phyloP scores from a whole-genome alignment of 108 stramenopile species.

The Fragilaria crotonensis region DNA sequence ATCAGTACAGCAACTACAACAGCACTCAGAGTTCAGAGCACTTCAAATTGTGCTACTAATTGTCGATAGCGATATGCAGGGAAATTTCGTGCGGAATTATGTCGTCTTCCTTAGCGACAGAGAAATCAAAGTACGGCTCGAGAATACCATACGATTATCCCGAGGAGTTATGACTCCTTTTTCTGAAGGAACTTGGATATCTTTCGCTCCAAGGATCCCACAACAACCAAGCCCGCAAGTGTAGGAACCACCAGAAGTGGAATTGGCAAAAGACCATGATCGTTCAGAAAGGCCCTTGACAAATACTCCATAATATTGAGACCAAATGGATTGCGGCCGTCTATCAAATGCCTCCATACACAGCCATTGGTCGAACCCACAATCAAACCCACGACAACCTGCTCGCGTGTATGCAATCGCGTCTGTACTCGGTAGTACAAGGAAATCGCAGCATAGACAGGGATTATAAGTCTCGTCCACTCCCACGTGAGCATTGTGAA shows the following conservation, averaged over 20 bases:
- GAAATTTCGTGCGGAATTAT: too few relatives aligned
- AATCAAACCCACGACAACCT: slow-evolving; percentile 54
- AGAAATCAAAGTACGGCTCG: too few relatives aligned
- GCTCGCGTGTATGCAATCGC: slow-evolving; percentile 58
- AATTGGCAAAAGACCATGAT: slow-evolving; percentile 45
- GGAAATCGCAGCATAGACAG: slow-evolving; percentile 39
- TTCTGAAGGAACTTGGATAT: background rate
- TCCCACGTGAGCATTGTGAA: slow-evolving; percentile 23
- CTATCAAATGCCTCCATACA: slow-evolving; percentile 45
- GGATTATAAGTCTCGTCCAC: slow-evolving; percentile 17
- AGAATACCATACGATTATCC: too few relatives aligned
- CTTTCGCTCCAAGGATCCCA: slow-evolving; percentile 68
- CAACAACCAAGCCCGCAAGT: slow-evolving; percentile 57
- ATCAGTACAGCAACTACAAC: too few relatives aligned
- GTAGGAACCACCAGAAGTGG: slow-evolving; percentile 43
- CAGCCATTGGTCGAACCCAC: slow-evolving; percentile 55
- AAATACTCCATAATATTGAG: slow-evolving; percentile 30
- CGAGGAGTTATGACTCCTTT: too few relatives aligned
- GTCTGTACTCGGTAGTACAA: slow-evolving; percentile 57
- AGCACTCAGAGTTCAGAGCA: too few relatives aligned
- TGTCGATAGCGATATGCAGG: too few relatives aligned
- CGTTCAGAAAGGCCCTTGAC: slow-evolving; percentile 17
- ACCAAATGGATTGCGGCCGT: slow-evolving; percentile 13
- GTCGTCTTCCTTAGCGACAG: too few relatives aligned
- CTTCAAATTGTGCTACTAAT: too few relatives aligned